Conservation (phyloP, 495 filamentous ascomycete genomes). For the Alectoria sarmentosa region DNA sequence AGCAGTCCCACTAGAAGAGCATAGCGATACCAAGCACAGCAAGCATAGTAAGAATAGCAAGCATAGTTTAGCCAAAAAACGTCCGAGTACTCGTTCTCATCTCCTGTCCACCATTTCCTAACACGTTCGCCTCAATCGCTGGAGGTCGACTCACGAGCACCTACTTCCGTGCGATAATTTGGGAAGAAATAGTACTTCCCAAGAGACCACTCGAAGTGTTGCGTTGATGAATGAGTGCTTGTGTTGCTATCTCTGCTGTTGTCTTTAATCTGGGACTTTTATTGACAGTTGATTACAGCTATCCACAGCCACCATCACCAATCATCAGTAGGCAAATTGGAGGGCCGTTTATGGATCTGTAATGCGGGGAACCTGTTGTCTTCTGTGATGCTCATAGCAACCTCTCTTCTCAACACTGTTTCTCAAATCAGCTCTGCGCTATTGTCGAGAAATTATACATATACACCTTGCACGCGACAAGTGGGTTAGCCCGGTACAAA, state of each 20-base stretch:
- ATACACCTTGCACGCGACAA: not conserved
- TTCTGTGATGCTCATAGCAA: not conserved
- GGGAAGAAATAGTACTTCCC: not conserved
- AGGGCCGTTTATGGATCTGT: not conserved
- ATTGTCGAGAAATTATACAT: not conserved
- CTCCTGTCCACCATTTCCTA: not conserved
- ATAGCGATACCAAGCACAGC: slow-evolving; percentile 11
- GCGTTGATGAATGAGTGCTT: not conserved
- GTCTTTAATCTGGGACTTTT: not conserved
- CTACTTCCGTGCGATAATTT: not conserved
- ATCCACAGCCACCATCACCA: not conserved
- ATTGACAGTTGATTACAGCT: not conserved
- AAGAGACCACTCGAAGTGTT: not conserved
- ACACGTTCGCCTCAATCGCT: not conserved
- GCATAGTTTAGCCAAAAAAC: not conserved
- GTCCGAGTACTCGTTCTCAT: not conserved
- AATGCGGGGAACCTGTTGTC: not conserved
- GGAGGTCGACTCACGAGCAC: not conserved
- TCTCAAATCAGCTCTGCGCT: not conserved
- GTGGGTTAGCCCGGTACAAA: not conserved
- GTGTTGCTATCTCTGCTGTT: not conserved
- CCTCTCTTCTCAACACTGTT: not conserved
- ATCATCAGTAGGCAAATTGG: not conserved
- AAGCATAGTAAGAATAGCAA: slow-evolving; percentile 1
- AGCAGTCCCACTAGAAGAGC: slow-evolving; percentile 1